These are phyloP conservation scores for Pyrenophora tritici-repentis DNA, from an alignment of 2,329 filamentous ascomycete genomes.

Conservation along the genomic window DNA sequence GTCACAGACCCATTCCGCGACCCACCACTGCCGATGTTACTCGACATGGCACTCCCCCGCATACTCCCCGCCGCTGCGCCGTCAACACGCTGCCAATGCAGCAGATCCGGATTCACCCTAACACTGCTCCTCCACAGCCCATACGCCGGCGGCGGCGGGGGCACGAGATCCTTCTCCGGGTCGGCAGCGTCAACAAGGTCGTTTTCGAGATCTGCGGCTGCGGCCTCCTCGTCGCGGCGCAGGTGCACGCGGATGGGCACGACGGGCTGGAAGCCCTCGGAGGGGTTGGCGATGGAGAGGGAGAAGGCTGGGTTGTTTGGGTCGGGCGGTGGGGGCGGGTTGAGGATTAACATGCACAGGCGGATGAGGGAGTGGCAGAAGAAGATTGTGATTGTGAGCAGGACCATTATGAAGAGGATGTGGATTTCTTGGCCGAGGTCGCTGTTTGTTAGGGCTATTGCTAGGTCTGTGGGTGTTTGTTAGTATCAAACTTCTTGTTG, in stretches of 20 bases:
- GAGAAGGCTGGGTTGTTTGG: slow-evolving; percentile 3
- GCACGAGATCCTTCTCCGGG: slow-evolving; percentile 27
- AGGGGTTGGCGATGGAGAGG: slow-evolving; percentile 45
- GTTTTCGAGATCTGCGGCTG: slow-evolving; percentile 54
- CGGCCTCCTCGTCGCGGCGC: slow-evolving; percentile 73
- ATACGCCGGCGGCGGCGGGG: slow-evolving; percentile 73
- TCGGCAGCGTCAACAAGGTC: slow-evolving; percentile 16
- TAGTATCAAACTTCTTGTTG: too few relatives aligned
- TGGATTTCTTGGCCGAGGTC: slow-evolving; percentile 73
- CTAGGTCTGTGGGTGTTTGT: slow-evolving; percentile 63
- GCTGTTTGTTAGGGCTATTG: slow-evolving; percentile 69
- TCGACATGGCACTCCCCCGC: slow-evolving; percentile 9
- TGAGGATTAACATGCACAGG: slow-evolving; percentile 68
- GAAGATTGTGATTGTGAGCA: slow-evolving; percentile 74
- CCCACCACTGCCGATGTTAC: neutral
- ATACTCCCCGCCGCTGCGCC: neutral
- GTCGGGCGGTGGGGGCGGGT: slow-evolving; percentile 39
- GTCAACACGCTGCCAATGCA: slow-evolving; percentile 75
- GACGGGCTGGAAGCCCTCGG: slow-evolving; percentile 70
- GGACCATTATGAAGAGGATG: slow-evolving; percentile 77
- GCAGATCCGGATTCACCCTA: slow-evolving; percentile 76
- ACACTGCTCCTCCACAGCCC: slow-evolving; percentile 84
- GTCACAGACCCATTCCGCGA: slow-evolving; percentile 1
- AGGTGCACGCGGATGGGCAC: slow-evolving; percentile 78
- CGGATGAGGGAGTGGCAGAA: slow-evolving; percentile 81